Base-by-base conservation (phyloP, 169 alveolate species). In the Cyclospora cayetanensis region DNA sequence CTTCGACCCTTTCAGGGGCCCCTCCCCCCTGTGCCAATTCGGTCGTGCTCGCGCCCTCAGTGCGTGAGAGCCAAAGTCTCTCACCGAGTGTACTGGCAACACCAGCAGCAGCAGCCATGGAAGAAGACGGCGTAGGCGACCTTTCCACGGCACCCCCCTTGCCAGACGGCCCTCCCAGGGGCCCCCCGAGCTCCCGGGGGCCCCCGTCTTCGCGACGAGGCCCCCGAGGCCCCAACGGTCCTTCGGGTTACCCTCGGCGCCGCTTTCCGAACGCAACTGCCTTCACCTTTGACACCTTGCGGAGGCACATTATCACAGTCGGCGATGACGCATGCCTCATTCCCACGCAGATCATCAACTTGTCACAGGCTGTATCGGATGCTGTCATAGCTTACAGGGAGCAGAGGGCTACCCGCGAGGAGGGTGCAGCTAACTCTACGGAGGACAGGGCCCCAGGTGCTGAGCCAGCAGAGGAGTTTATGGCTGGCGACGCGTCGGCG, bases 81-180 rank as follows among this genome's bases (percentile, higher is more conserved):
- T n/a, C n/a, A n/a, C n/a, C n/a, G n/a, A n/a, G n/a, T n/a, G n/a
- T n/a, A n/a, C n/a, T n/a, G n/a, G 79, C 79, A 66, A 15, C 79
- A 66, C 43, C 79, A 66, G 41, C 9, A 66, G 79, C 42, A 66
- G 79, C 25, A 66, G 35, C 79, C n/a, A 9, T 66, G 79, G 41
- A 66, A 41, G 43, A 22, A 20, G 41, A 66, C 41, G 79, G 42
- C 12, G 79, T 15, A 66, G 79, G 43, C n/a, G 79, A 9, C 3
- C 4, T 27, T 20, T 2, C 79, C n/a, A 66, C 43, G 12, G 79
- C 79, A 4, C 35, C 60, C n/a, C 60, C 60, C 15, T 15, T 46
- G n/a, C 60, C 60, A 11, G 60, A 46, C 60, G 60, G 60, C 15
- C 60, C 60, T 46, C 60, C 60, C n/a, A n/a, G n/a, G n/a, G n/a